Percentiles rank a stretch among this genome's conserved stretches.
Conservation (phyloP, 2,329 filamentous ascomycete species). For the Blastomyces gilchristii region DNA sequence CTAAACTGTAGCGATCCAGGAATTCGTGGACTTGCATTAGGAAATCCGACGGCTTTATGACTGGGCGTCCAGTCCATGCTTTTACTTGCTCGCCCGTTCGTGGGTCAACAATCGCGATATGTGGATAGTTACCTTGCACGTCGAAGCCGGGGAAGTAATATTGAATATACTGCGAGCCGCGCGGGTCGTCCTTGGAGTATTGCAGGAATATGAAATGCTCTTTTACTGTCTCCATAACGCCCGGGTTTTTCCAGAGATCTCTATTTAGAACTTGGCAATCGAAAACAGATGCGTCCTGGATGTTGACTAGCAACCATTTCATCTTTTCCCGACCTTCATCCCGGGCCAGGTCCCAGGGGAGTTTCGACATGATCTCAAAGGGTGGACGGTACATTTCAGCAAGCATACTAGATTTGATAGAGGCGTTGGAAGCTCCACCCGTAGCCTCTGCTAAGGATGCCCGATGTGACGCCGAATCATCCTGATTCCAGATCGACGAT, state of each 20-base stretch:
- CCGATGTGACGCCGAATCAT: conserved; percentile 39
- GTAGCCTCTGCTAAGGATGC: conserved; percentile 50
- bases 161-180: conserved; percentile 69
- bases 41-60: conserved; percentile 67
- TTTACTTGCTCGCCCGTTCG: conserved; percentile 96
- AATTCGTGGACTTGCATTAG: conserved; percentile 89
- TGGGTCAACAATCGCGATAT: conserved; percentile 91
- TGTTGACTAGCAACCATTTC: conserved; percentile 93
- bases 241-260: conserved; percentile 86
- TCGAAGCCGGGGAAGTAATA: conserved; percentile 81
- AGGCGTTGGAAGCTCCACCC: conserved; percentile 54
- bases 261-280: conserved; percentile 89
- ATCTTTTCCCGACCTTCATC: conserved; percentile 74
- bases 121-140: conserved; percentile 81
- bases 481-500: conserved; percentile 49
- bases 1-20: conserved; percentile 89
- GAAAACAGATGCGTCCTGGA: conserved; percentile 88
- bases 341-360: conserved; percentile 75
- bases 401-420: conserved; percentile 63
- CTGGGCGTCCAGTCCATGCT: conserved; percentile 78
- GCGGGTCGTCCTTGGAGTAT: conserved; percentile 74
- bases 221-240: conserved; percentile 66
- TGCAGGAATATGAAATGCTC: conserved; percentile 96
- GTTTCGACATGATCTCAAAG: conserved; percentile 72
- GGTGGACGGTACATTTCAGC: conserved; percentile 89